Percentiles rank a stretch among this genome's conserved stretches.
These are phyloP conservation scores for Rhododendron vialii DNA, from an alignment of 148 eudicot species.

Conservation along the genomic window DNA sequence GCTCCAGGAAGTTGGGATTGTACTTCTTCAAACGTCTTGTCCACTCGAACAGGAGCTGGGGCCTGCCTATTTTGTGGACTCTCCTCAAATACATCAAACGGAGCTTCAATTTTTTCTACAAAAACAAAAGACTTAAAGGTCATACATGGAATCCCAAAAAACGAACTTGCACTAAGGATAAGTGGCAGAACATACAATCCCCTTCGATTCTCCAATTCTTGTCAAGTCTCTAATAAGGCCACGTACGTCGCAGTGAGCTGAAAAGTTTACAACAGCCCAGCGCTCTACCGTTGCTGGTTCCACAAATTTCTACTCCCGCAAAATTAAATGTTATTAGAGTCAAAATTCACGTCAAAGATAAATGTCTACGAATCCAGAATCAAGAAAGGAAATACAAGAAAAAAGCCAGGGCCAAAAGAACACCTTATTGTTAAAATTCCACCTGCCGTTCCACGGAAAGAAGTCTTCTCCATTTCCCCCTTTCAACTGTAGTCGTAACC, in stretches of 20 bases:
- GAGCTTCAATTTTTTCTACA: conserved; percentile 52
- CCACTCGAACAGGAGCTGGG: conserved; percentile 80
- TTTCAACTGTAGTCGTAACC: conserved; percentile 47
- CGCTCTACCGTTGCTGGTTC: conserved; percentile 57
- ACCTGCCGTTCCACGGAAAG: conserved; percentile 77
- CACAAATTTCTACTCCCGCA: conserved; percentile 52
- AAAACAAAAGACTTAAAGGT: not conserved
- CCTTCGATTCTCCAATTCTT: conserved; percentile 66
- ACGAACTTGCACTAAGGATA: not conserved
- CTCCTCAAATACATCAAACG: conserved; percentile 80
- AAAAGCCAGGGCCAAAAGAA: not conserved
- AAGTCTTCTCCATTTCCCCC: conserved; percentile 79
- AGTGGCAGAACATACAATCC: conserved; percentile 53
- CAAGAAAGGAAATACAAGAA: not conserved
- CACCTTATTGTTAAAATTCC: conserved; percentile 94
- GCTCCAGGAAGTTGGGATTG: conserved; percentile 82
- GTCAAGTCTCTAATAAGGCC: conserved; percentile 59
- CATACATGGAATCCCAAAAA: not conserved
- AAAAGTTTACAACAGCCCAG: conserved; percentile 86
- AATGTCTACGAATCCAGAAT: not conserved
- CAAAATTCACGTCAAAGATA: not conserved
- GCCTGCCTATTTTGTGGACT: conserved; percentile 63
- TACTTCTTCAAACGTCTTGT: conserved; percentile 74
- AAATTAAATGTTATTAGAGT: not conserved
- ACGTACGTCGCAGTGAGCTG: conserved; percentile 64